These are phyloP conservation scores for Novakomyces olei DNA, from an alignment of 805 yeast genomes.

Conservation along the genomic window DNA sequence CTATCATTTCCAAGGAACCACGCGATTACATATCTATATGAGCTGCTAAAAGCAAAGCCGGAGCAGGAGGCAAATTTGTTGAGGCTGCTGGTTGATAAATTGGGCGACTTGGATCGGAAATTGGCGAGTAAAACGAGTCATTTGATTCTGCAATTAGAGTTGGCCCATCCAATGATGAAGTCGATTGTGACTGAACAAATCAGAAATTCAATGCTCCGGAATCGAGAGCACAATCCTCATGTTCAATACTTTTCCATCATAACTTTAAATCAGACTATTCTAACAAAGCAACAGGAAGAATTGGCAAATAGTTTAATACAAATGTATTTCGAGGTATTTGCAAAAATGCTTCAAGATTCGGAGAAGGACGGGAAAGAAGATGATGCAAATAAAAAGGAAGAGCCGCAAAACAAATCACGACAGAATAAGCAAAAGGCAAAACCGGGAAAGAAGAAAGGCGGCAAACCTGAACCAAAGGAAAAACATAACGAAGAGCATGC, in stretches of 20 bases:
- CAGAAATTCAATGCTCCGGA: slow-evolving; percentile 24
- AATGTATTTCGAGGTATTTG: slow-evolving; percentile 71
- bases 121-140: slow-evolving; percentile 78
- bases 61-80: slow-evolving; percentile 89
- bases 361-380: slow-evolving; percentile 25
- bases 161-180: slow-evolving; percentile 92
- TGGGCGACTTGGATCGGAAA: slow-evolving; percentile 81
- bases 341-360: slow-evolving; percentile 51
- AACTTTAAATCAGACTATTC: slow-evolving; percentile 79
- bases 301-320: slow-evolving; percentile 65
- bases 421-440: slow-evolving; percentile 40
- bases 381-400: slow-evolving; percentile 28
- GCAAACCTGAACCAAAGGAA: not conserved
- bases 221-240: no score
- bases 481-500: slow-evolving; percentile 12
- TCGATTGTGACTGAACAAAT: slow-evolving; percentile 54
- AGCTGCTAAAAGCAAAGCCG: slow-evolving; percentile 62
- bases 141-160: slow-evolving; percentile 56
- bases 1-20: slow-evolving; percentile 69
- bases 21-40: slow-evolving; percentile 55
- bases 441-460: not conserved
- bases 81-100: slow-evolving; percentile 72
- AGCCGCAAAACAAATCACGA: no score
- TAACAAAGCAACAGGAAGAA: slow-evolving; percentile 53
- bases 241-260: slow-evolving; percentile 71